Conservation (phyloP, 148 eudicot species). For the Camellia sinensis region DNA sequence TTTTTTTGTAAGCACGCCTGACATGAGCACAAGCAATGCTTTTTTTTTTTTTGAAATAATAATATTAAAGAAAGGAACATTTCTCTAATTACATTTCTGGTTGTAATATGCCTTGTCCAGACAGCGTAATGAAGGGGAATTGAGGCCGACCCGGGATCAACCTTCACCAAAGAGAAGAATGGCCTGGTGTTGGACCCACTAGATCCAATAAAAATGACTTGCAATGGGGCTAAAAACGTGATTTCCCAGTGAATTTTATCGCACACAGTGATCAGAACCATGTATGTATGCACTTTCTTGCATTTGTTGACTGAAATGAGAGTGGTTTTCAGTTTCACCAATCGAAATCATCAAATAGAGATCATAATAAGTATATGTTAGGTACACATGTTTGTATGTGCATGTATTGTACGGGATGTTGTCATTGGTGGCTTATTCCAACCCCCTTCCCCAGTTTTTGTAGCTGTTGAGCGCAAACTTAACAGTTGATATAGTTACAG, state of each 20-base stretch:
- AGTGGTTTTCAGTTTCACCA: neutral
- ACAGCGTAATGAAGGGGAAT: neutral
- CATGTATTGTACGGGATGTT: too few species aligned
- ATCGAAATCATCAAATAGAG: neutral
- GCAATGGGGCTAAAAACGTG: neutral
- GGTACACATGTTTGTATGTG: neutral
- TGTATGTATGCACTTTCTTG: neutral
- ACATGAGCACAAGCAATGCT: neutral
- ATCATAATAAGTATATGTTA: neutral
- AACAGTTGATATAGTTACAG: too few species aligned
- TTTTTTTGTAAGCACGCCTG: too few species aligned
- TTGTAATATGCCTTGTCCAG: constrained; percentile 5
- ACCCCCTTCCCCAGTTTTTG: too few species aligned
- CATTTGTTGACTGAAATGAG: neutral
- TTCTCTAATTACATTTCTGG: neutral
- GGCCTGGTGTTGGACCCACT: neutral
- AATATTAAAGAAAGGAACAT: too few species aligned
- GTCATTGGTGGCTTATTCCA: too few species aligned
- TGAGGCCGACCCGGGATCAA: neutral
- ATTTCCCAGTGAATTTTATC: neutral
- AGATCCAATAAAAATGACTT: too few species aligned
- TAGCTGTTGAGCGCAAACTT: too few species aligned
- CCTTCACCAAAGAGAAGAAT: neutral
- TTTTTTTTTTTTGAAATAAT: neutral
- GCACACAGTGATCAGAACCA: neutral